Base-by-base conservation (phyloP, 1,284 basidiomycete genomes). In the Fomitopsis schrenkii region DNA sequence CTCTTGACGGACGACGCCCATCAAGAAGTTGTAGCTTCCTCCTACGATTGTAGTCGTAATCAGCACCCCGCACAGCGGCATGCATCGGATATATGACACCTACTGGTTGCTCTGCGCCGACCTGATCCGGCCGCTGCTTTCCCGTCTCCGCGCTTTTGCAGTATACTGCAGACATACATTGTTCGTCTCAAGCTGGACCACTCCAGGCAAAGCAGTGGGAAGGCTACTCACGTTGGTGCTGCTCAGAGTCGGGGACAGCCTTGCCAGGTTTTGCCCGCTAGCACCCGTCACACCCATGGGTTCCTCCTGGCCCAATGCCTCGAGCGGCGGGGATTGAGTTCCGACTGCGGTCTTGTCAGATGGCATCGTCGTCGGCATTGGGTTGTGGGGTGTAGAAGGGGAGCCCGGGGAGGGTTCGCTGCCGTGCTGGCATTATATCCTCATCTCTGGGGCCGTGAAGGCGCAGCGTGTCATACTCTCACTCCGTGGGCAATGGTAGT, bases 271-370 rank as follows among this genome's bases (percentile, higher is more conserved):
- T 64, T n/a, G 69, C 72, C 75, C 77, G 40, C 76, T 68, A 7
- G 84, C 77, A 50, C 77, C 80, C n/a, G 79, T 80, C 7, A 77
- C 77, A 35, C 83, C 80, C 77, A 83, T 78, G 7, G 80, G 77
- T 55, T 75, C 61, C 57, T 82, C 73, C 35, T 78, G 74, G 50
- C 74, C 78, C 0, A 79, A 81, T 12, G 76, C 76, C 70, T 81
- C 80, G 54, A 83, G 77, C 48, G 82, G 80, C 10, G 82, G 82
- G n/a, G 82, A 84, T 58, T 83, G 75, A 5, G 81, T 81, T 52
- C 79, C 76, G 58, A 71, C 68, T 14, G 68, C 66, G 40, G 65
- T 66, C 30, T 57, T 42, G 53, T 64, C 63, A 3, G 70, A 68
- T 15, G 5, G 38, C 69, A 71, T 71, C 41, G 12, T 56, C 15